Conservation (phyloP, 2,329 filamentous ascomycete genomes). For the Corynespora cassiicola region DNA sequence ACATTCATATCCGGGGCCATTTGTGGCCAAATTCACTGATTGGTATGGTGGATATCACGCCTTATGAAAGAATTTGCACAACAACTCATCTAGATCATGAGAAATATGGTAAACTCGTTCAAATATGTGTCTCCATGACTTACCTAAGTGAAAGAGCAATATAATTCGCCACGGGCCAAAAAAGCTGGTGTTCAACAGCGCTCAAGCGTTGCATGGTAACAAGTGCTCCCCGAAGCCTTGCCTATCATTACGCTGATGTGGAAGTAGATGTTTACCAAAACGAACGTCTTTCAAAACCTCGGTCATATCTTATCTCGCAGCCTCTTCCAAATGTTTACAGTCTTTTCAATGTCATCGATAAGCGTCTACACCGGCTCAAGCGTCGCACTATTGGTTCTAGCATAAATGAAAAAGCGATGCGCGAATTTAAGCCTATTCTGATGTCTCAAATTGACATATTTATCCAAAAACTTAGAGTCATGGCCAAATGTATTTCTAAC, state of each 20-base stretch:
- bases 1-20: constrained; percentile 38
- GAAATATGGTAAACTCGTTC: constrained; percentile 61
- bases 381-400: constrained; percentile 47
- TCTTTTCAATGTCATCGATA: constrained; percentile 37
- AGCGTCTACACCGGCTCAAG: constrained; percentile 44
- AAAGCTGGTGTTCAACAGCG: constrained; percentile 75
- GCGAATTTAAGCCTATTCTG: constrained; percentile 42
- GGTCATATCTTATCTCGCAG: constrained; percentile 14
- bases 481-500: no score
- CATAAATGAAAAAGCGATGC: constrained; percentile 46
- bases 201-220: constrained; percentile 50
- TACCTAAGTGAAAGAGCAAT: constrained; percentile 2
- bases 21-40: constrained; percentile 23
- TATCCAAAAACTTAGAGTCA: constrained; percentile 10
- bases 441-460: constrained; percentile 36
- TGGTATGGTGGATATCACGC: constrained; percentile 62
- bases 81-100: constrained; percentile 65
- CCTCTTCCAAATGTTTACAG: constrained; percentile 9
- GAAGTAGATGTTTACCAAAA: constrained; percentile 16
- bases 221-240: constrained; percentile 25
- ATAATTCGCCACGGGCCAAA: constrained; percentile 76
- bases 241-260: not conserved
- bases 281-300: constrained; percentile 13
- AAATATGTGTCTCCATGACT: not conserved
- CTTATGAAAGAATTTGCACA: constrained; percentile 72